Evolutionary conservation across 2,329 filamentous ascomycete genomes (phyloP).

Genomic region (Colletotrichum acutatum): DNA sequence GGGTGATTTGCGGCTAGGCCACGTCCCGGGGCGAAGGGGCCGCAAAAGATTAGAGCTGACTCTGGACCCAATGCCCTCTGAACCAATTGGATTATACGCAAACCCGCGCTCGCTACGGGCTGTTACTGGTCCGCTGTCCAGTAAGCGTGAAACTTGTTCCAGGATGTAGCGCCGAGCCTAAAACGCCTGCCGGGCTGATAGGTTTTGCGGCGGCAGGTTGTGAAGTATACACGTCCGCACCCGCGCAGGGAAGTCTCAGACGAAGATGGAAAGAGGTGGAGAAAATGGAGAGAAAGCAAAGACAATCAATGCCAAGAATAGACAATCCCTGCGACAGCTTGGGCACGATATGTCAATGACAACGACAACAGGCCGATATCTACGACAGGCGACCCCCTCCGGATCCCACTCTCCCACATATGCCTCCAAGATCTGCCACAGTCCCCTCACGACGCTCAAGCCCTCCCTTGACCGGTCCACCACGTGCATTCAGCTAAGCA

Average conservation of each 20-base stretch:
- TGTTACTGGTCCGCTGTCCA: background rate
- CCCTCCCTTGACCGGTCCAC: too few relatives aligned
- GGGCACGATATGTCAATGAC: too few relatives aligned
- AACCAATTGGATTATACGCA: background rate
- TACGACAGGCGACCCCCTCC: background rate
- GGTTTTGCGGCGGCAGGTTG: too few relatives aligned
- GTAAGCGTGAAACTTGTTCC: slow-evolving; percentile 20
- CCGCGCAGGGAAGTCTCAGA: too few relatives aligned
- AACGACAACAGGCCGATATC: background rate
- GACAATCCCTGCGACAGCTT: background rate
- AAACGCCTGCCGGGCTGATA: background rate
- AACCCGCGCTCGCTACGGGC: background rate
- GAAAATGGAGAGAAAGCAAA: too few relatives aligned
- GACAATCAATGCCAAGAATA: background rate
- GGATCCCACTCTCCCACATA: too few relatives aligned
- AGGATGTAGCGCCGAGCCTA: background rate
- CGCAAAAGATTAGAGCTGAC: background rate
- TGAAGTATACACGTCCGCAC: too few relatives aligned
- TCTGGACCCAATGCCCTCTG: background rate
- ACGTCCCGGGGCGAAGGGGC: background rate
- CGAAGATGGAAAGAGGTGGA: too few relatives aligned
- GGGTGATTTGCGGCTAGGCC: too few relatives aligned
- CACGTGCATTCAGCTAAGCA: too few relatives aligned
- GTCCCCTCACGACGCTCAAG: too few relatives aligned
- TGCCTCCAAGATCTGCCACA: too few relatives aligned